phyloP scores from a whole-genome alignment of 352 stramenopile species.

The Phytophthora rubi region DNA sequence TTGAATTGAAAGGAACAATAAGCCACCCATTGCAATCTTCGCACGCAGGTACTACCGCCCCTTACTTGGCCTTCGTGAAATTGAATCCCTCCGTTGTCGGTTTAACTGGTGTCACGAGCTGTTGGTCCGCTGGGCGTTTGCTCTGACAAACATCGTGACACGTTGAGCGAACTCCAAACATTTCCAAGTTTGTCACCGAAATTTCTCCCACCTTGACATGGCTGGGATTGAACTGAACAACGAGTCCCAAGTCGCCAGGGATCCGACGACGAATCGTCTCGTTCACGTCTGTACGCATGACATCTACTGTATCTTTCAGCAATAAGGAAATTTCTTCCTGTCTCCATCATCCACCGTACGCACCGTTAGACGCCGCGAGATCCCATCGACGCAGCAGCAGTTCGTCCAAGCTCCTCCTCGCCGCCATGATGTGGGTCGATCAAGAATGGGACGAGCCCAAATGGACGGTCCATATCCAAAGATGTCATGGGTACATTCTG shows the following conservation, averaged over 20 bases:
- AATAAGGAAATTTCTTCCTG: too few species aligned
- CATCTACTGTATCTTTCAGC: constrained; percentile 21
- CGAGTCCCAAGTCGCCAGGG: constrained; percentile 38
- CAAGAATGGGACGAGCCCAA: not conserved
- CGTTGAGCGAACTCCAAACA: not conserved
- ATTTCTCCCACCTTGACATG: constrained; percentile 39
- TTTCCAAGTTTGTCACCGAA: not conserved
- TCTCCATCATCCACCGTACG: not conserved
- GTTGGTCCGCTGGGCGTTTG: constrained; percentile 51
- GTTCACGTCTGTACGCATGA: constrained; percentile 45
- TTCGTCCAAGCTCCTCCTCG: constrained; percentile 8
- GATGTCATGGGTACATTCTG: too few species aligned
- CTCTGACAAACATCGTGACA: constrained; percentile 22
- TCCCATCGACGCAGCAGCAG: constrained; percentile 35
- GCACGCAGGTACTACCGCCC: not conserved
- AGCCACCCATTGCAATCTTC: too few species aligned
- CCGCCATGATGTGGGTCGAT: not conserved
- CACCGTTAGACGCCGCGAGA: constrained; percentile 21
- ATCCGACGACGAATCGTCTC: constrained; percentile 46
- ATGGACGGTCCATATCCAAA: constrained; percentile 13
- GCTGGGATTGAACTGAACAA: constrained; percentile 53
- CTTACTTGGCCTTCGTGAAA: constrained; percentile 69
- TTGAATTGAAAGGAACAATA: too few species aligned
- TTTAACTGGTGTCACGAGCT: constrained; percentile 25
- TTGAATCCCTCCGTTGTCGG: constrained; percentile 44